These are phyloP conservation scores for Patellifolia procumbens DNA, from an alignment of 179 eudicot species.

Conservation along the genomic window DNA sequence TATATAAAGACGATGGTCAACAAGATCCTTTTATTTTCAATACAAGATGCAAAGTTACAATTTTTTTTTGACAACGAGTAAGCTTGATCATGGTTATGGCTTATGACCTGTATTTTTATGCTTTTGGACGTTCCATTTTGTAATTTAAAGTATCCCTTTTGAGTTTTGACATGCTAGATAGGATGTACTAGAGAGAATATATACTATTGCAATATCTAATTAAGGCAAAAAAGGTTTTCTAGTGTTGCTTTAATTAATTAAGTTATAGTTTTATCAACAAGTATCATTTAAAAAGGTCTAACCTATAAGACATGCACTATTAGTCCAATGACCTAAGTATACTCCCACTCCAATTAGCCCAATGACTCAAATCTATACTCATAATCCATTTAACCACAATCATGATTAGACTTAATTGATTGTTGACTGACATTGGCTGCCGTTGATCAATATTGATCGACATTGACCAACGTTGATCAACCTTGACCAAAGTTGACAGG, in stretches of 20 bases:
- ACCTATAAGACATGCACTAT: no score
- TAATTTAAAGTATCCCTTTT: slow-evolving; percentile 22
- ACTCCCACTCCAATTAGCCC: no score
- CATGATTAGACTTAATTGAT: no score
- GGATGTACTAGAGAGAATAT: slow-evolving; percentile 27
- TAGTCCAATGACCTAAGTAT: no score
- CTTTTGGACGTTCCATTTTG: slow-evolving; percentile 14
- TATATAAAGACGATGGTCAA: slow-evolving; percentile 17
- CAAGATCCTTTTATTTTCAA: not conserved
- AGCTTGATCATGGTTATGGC: not conserved
- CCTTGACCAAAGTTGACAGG: no score
- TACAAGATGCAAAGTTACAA: slow-evolving; percentile 29
- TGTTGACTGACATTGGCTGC: no score
- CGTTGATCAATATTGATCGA: no score
- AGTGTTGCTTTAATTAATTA: slow-evolving; percentile 9
- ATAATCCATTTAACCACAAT: no score
- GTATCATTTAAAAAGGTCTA: no score
- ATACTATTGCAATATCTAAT: slow-evolving; percentile 24
- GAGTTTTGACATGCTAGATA: slow-evolving; percentile 23
- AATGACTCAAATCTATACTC: no score
- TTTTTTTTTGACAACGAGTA: not conserved
- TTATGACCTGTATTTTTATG: slow-evolving; percentile 8
- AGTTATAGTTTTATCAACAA: no score
- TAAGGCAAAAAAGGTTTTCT: slow-evolving; percentile 1
- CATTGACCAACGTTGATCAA: no score